Percentiles rank a stretch among this genome's conserved stretches.
Evolutionary conservation across 2,329 filamentous ascomycete species (phyloP).

Genomic region (Penicillium sp.): DNA sequence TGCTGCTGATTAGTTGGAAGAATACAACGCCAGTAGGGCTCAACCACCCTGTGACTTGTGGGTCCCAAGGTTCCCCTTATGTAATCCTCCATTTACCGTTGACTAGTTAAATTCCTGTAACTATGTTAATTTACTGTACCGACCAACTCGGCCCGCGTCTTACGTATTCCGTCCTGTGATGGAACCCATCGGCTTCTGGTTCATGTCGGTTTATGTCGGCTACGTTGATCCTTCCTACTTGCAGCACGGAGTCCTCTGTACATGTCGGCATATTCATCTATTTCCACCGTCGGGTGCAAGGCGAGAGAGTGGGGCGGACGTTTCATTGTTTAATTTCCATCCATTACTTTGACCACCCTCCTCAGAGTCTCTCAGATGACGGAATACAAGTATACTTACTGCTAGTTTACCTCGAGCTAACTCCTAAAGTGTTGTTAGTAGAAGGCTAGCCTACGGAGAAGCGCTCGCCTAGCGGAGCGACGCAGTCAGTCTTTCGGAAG

Average conservation of each 20-base stretch:
- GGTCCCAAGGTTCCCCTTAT: neutral
- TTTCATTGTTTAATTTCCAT: neutral
- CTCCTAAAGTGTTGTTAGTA: neutral
- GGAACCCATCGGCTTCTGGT: neutral
- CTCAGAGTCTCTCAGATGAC: neutral
- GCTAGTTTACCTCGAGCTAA: neutral
- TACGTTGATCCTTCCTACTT: neutral
- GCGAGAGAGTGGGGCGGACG: no score
- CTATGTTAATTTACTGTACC: neutral
- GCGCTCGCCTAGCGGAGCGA: neutral
- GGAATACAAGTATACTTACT: neutral
- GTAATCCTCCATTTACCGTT: neutral
- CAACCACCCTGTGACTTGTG: neutral
- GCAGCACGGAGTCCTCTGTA: neutral
- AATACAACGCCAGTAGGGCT: neutral
- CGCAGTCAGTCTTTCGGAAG: neutral
- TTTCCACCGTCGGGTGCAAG: neutral
- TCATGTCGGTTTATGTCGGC: neutral
- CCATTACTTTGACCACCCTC: neutral
- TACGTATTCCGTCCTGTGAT: neutral
- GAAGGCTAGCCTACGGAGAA: neutral
- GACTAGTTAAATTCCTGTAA: no score
- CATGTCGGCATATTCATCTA: neutral
- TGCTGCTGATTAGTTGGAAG: neutral
- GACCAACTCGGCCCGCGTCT: neutral